phyloP scores from a whole-genome alignment of 192 early-diverging fungal genomes.

The Helicostylum pulchrum region DNA sequence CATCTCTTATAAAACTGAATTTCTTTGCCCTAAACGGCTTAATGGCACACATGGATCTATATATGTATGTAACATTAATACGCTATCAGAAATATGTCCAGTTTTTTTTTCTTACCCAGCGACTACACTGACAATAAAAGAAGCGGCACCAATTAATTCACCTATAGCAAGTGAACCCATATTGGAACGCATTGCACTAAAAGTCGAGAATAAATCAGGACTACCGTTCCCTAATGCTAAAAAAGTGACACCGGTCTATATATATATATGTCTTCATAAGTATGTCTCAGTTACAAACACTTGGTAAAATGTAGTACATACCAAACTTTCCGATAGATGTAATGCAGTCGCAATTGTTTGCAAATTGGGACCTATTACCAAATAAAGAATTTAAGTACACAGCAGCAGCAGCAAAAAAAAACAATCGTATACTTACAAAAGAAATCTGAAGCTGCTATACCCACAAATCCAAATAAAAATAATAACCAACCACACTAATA shows the following conservation, averaged over 20 bases:
- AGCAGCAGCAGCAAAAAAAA: background rate
- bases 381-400: background rate
- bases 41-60: constrained; percentile 72
- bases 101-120: constrained; percentile 26
- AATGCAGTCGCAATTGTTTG: constrained; percentile 71
- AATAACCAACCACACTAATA: constrained; percentile 59
- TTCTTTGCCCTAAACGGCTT: constrained; percentile 70
- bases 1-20: constrained; percentile 76
- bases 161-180: constrained; percentile 82
- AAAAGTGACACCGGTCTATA: constrained; percentile 69
- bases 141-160: constrained; percentile 83
- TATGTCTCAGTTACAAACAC: background rate
- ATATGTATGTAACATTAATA: background rate
- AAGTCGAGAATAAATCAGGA: constrained; percentile 89
- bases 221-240: constrained; percentile 90
- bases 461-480: constrained; percentile 73
- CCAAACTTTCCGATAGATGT: constrained; percentile 79
- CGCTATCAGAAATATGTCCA: background rate
- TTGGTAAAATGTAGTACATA: constrained; percentile 22
- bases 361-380: constrained; percentile 70
- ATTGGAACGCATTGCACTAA: constrained; percentile 64
- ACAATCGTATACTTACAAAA: constrained; percentile 52
- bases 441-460: constrained; percentile 79
- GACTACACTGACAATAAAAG: constrained; percentile 41
- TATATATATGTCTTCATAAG: background rate